Base-by-base conservation (phyloP, 148 eudicot genomes). In the Camellia granthamiana region DNA sequence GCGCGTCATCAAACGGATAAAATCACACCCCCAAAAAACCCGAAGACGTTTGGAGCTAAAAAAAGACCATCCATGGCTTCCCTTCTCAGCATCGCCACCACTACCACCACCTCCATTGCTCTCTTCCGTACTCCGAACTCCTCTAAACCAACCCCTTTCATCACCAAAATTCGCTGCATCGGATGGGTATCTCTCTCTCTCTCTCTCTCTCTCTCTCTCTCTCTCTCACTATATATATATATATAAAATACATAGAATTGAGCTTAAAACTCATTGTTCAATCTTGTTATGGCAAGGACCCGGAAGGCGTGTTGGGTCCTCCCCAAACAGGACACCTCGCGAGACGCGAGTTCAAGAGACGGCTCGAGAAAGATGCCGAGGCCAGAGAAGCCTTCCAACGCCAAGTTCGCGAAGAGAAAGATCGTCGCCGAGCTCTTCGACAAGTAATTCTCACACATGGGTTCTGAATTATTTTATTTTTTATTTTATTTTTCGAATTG, bases 351-450 rank as follows among this genome's bases (percentile, higher is more conserved):
- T 93, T 93, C 83, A 82, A 86, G 84, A 83, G 74, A 43, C 87
- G 87, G 2, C 77, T 93, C 18, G 95, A 96, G 77, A 91, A 83
- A 77, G 99, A 96, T 58, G 79, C 90, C 7, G 95, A 86, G 5
- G 90, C 94, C n/a, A 86, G 87, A 79, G 99, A 93, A 79, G 94
- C 84, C 5, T 96, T 87, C 30, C 89, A 96, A 43, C 90, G 93
- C 12, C 89, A 92, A 54, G 83, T 96, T 5, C 87, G 84, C 12
- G 89, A 92, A 80, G 98, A 93, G 78, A 90, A 89, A 83, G 89
- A 91, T 42, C 92, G 94, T 14, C 95, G 93, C 16, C 81, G 81
- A 52, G 80, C 87, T 70, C 79, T 91, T 80, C 91, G 98, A 61
- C 87, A 89, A 84, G 99, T 95, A 83, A 80, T 66, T 86, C 19